Evolutionary conservation across 1,284 basidiomycete species (phyloP).

Genomic region (Puccinia coronata): DNA sequence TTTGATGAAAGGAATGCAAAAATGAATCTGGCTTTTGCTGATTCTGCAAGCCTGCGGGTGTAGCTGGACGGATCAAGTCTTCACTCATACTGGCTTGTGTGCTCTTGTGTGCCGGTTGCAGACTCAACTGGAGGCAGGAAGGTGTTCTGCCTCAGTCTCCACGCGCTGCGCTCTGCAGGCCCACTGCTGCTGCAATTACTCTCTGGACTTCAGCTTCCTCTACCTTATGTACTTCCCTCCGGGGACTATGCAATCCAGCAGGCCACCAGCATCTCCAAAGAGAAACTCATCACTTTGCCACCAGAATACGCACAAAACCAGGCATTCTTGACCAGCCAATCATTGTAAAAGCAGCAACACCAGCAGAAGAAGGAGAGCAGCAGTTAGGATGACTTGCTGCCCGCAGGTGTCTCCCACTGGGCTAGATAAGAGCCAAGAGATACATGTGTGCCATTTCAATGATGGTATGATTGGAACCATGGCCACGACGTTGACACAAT

Average conservation of each 20-base stretch:
- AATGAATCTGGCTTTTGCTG: too few relatives aligned
- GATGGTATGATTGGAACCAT: not conserved
- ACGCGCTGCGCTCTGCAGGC: too few relatives aligned
- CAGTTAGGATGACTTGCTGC: constrained; percentile 31
- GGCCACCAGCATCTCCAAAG: not conserved
- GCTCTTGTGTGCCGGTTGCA: too few relatives aligned
- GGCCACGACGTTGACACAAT: too few relatives aligned
- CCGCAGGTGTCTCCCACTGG: constrained; percentile 43
- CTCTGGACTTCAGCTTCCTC: not conserved
- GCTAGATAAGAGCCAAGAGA: constrained; percentile 49
- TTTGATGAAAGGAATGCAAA: too few relatives aligned
- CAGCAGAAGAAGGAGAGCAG: constrained; percentile 7
- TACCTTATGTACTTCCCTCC: not conserved
- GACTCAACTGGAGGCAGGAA: too few relatives aligned
- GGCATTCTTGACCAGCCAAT: not conserved
- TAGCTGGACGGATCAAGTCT: too few relatives aligned
- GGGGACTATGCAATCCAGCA: not conserved
- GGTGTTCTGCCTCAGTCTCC: too few relatives aligned
- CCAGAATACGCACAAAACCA: not conserved
- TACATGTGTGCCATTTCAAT: constrained; percentile 30
- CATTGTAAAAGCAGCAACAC: constrained; percentile 31
- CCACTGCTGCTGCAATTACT: not conserved
- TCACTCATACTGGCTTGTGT: too few relatives aligned
- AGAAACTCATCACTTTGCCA: not conserved
- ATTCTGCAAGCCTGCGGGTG: too few relatives aligned